phyloP scores from a whole-genome alignment of 805 yeast species.

The Candida tallmaniae region DNA sequence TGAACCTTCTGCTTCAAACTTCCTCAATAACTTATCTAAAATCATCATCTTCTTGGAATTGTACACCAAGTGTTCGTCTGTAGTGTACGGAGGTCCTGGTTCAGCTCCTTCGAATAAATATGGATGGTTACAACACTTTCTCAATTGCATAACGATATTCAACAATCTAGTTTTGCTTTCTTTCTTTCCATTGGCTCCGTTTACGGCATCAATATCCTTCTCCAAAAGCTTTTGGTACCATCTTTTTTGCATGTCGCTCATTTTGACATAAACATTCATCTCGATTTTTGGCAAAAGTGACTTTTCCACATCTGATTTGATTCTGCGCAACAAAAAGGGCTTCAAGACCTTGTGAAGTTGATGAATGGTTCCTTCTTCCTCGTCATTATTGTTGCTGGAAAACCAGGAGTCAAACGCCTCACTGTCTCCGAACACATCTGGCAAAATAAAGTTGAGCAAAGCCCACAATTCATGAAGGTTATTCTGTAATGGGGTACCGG shows the following conservation, averaged over 20 bases:
- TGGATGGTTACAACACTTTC: constrained; percentile 85
- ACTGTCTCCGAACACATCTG: constrained; percentile 73
- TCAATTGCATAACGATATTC: constrained; percentile 79
- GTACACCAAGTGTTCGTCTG: constrained; percentile 75
- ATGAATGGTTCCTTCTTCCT: constrained; percentile 41
- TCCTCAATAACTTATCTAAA: constrained; percentile 60
- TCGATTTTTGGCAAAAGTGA: constrained; percentile 73
- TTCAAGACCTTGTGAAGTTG: constrained; percentile 73
- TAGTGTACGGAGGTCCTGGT: constrained; percentile 85
- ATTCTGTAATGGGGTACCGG: constrained; percentile 82
- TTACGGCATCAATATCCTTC: constrained; percentile 79
- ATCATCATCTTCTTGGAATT: constrained; percentile 71
- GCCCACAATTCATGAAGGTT: constrained; percentile 83
- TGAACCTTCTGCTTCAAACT: constrained; percentile 63
- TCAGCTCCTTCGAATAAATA: constrained; percentile 84
- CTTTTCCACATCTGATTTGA: constrained; percentile 78
- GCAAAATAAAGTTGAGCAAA: constrained; percentile 65
- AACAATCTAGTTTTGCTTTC: constrained; percentile 73
- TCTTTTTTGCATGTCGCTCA: constrained; percentile 73
- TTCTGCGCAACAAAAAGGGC: constrained; percentile 72
- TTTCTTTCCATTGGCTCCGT: constrained; percentile 71
- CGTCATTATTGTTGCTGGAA: constrained; percentile 26
- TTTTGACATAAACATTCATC: constrained; percentile 64
- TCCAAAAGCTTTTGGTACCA: constrained; percentile 77
- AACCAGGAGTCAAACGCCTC: constrained; percentile 78